Base-by-base conservation (phyloP, 2,329 filamentous ascomycete genomes). In the Sphaceloma murrayae region DNA sequence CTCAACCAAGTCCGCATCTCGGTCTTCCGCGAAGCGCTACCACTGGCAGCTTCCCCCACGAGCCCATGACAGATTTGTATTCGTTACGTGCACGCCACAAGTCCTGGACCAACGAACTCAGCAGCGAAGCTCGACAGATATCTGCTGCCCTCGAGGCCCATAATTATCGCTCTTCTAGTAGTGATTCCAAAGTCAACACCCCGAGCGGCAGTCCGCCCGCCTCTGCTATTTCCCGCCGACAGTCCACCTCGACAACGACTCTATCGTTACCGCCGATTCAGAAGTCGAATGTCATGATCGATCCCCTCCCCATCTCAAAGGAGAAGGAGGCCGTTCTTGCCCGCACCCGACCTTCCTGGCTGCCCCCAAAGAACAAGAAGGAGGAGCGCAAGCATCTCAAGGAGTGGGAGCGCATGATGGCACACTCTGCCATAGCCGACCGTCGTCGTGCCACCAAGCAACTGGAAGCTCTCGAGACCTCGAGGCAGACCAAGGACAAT, bases 331-430 rank as follows among this genome's bases (percentile, higher is more conserved):
- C 84, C 2, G 83, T 88, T 2, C 68, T 91, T 16, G 86, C 82
- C 17, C 73, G 85, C 13, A 91, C 56, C 2, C 73, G 85, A 27
- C 85, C 85, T 0, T 87, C 82, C 1, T 91, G 85, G 85, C 68
- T 91, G 2, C 85, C 85, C 1, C 85, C 85, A 1, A 91, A 91
- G 64, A 80, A 91, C 52, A 88, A 86, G 2, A 83, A 83, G 44
- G 91, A 98, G 62, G 91, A 98, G 66, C 84, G 77, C 59, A 81
- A 80, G 53, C 91, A 98, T 62, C 60, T 98, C 52, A 87, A 77
- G 56, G 79, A 91, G 59, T 91, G 88, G 58, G 80, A 88, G 63
- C 78, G 74, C 60, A 88, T 91, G 82, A 85, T 89, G 80, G 55
- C 75, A 66, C 51, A 70, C 33, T 72, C 75, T 19, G 67, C 73